Evolutionary conservation across 441 rosid species (phyloP).

Genomic region (Adansonia grandidieri): DNA sequence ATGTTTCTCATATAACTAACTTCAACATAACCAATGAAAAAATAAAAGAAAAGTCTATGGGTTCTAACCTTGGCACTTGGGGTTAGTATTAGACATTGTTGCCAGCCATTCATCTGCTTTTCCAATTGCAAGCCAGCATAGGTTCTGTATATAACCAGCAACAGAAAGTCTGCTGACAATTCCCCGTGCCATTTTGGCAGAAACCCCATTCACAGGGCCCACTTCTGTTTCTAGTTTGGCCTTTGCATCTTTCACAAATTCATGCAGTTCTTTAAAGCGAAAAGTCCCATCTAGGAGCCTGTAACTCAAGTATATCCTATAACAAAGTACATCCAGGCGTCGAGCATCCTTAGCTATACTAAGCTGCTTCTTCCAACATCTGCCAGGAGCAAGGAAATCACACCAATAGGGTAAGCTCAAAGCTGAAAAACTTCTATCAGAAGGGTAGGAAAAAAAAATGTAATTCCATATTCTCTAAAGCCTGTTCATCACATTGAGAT

Average conservation of each 20-base stretch:
- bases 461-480: not conserved
- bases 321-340: constrained; percentile 77
- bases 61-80: constrained; percentile 56
- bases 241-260: constrained; percentile 72
- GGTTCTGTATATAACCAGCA: constrained; percentile 77
- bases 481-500: not conserved
- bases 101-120: constrained; percentile 72
- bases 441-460: not conserved
- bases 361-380: constrained; percentile 97
- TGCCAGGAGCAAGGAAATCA: constrained; percentile 43
- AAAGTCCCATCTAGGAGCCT: constrained; percentile 82
- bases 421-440: not conserved
- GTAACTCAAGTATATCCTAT: constrained; percentile 82
- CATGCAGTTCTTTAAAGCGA: constrained; percentile 71
- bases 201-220: constrained; percentile 73
- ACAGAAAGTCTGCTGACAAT: constrained; percentile 89
- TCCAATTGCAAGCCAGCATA: constrained; percentile 75
- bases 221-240: constrained; percentile 81
- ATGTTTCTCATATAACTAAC: constrained; percentile 22
- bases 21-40: constrained; percentile 15
- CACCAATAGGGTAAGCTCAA: constrained; percentile 20
- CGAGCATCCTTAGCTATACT: constrained; percentile 87
- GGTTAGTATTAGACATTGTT: constrained; percentile 38
- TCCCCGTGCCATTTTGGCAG: constrained; percentile 82
- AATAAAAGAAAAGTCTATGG: not conserved